These are phyloP conservation scores for Galerina sulciceps DNA, from an alignment of 768 basidiomycete species.

Conservation along the genomic window DNA sequence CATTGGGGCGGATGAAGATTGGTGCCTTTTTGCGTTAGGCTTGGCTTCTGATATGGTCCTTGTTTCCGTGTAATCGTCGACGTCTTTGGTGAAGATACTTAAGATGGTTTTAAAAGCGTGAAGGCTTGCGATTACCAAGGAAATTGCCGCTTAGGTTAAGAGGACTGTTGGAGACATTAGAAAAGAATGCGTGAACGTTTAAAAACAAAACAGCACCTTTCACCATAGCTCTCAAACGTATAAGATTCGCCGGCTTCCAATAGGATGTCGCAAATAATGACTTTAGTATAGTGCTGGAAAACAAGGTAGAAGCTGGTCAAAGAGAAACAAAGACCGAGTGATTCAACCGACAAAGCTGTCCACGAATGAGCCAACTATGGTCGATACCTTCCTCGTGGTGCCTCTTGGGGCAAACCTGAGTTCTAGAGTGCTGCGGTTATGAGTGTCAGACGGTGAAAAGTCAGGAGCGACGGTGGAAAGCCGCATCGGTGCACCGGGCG, in stretches of 20 bases:
- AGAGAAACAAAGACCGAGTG: background rate
- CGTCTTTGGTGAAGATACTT: no score
- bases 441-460: background rate
- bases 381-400: background rate
- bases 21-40: no score
- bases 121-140: no score
- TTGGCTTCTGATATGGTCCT: no score
- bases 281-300: background rate
- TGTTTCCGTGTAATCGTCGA: no score
- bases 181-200: no score
- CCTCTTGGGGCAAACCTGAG: background rate
- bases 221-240: background rate
- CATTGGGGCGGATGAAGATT: no score
- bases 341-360: background rate
- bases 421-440: background rate
- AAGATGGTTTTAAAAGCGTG: no score
- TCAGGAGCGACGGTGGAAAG: background rate
- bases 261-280: background rate
- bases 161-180: no score
- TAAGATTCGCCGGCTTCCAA: background rate
- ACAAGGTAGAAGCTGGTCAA: background rate
- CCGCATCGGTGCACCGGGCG: background rate
- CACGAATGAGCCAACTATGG: background rate
- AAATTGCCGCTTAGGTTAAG: no score
- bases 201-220: background rate